Conservation (phyloP, 2,329 filamentous ascomycete species). For the Colletotrichum aenigma region DNA sequence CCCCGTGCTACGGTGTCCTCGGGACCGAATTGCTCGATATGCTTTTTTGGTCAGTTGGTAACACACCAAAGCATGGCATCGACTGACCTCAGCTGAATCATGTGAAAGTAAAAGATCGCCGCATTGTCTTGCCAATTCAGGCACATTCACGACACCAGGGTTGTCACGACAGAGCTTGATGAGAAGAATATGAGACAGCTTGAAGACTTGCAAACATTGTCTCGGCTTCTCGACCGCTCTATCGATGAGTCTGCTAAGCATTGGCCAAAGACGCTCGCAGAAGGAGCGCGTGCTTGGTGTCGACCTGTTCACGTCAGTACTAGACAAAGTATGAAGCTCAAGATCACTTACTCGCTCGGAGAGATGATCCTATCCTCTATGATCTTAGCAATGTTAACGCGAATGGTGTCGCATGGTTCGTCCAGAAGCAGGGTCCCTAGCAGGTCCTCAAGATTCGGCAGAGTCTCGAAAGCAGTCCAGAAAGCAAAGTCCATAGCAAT, state of each 20-base stretch:
- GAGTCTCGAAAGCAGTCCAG: conserved; percentile 40
- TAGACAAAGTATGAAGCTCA: conserved; percentile 11
- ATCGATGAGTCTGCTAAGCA: conserved; percentile 40
- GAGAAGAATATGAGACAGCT: conserved; percentile 44
- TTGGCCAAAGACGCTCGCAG: conserved; percentile 52
- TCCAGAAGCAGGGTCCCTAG: conserved; percentile 40
- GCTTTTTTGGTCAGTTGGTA: conserved; percentile 22
- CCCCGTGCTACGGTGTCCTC: conserved; percentile 36
- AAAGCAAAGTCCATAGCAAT: conserved; percentile 41
- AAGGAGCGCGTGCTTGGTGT: conserved; percentile 40
- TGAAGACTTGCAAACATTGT: conserved; percentile 51
- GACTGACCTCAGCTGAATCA: conserved; percentile 42
- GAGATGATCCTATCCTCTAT: conserved; percentile 32
- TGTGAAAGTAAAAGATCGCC: conserved; percentile 40
- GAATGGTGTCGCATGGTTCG: conserved; percentile 38
- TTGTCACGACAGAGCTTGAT: conserved; percentile 30
- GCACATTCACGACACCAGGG: conserved; percentile 21
- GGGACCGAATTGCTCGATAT: conserved; percentile 30
- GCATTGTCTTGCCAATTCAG: conserved; percentile 30
- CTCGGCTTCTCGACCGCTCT: conserved; percentile 33
- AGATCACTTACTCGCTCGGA: conserved; percentile 15
- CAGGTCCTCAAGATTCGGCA: conserved; percentile 28
- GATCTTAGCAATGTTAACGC: conserved; percentile 36
- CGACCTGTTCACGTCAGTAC: conserved; percentile 22
- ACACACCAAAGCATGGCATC: neutral